Conservation (phyloP, 2,329 filamentous ascomycete species). For the Tolypocladium sp. region DNA sequence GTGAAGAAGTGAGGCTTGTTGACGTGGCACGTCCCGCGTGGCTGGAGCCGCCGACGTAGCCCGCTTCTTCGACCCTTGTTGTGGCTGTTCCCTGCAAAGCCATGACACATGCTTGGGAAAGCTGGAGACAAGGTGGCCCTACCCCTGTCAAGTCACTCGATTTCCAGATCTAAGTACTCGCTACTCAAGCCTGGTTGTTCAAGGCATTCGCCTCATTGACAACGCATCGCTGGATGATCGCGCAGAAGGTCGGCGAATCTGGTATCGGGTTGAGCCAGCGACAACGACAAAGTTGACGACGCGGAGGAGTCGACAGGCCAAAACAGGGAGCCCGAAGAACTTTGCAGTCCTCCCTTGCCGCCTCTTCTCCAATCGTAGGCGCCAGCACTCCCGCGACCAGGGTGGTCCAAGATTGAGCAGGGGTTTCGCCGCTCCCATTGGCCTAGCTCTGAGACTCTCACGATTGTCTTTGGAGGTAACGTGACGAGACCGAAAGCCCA, state of each 20-base stretch:
- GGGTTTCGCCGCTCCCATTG: not conserved
- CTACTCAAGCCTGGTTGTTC: constrained; percentile 9
- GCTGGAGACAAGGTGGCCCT: not conserved
- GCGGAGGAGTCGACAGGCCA: not conserved
- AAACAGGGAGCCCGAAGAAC: not conserved
- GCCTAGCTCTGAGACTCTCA: not conserved
- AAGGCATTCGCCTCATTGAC: not conserved
- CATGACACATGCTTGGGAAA: not conserved
- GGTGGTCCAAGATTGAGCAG: not conserved
- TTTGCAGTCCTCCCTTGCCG: not conserved
- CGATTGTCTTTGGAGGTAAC: not conserved
- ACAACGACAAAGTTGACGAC: too few relatives aligned
- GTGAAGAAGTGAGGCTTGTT: constrained; percentile 27
- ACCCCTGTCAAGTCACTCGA: constrained; percentile 19
- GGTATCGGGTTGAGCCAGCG: not conserved
- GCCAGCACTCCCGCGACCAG: not conserved
- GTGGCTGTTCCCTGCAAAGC: constrained; percentile 7
- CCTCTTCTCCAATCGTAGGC: not conserved
- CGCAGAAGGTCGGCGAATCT: not conserved
- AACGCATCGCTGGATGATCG: not conserved
- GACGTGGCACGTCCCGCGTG: constrained; percentile 33
- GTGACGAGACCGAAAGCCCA: not conserved
- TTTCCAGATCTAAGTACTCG: constrained; percentile 16
- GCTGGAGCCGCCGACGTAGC: constrained; percentile 16
- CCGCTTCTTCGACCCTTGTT: constrained; percentile 1